Conservation (phyloP, 2,329 filamentous ascomycete species). For the Pyricularia grisea region DNA sequence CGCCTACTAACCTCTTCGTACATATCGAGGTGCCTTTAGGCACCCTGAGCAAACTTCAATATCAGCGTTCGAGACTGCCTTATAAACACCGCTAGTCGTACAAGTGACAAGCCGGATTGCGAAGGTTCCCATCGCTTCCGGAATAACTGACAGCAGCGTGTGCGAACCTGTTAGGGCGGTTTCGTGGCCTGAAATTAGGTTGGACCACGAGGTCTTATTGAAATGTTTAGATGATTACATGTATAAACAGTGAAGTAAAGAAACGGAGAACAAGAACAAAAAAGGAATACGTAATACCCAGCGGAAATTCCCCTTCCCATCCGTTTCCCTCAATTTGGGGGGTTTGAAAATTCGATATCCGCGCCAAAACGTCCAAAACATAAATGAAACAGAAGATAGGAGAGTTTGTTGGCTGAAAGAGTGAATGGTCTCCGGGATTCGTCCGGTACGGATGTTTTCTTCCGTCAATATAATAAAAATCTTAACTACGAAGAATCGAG, state of each 20-base stretch:
- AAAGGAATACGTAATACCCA: not conserved
- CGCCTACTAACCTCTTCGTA: too few relatives aligned
- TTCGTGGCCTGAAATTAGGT: not conserved
- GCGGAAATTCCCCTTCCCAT: conserved; percentile 1
- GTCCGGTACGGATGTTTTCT: not conserved
- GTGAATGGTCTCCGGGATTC: not conserved
- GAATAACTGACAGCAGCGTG: not conserved
- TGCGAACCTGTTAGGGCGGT: not conserved
- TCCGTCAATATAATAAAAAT: not conserved
- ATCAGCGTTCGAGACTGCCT: too few relatives aligned
- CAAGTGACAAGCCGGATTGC: not conserved
- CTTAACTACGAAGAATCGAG: not conserved
- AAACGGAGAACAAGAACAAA: conserved; percentile 4
- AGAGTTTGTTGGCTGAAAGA: not conserved
- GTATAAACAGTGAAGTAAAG: conserved; percentile 1
- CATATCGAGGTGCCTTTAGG: too few relatives aligned
- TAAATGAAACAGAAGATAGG: not conserved
- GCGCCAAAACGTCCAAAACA: not conserved
- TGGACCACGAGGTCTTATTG: not conserved
- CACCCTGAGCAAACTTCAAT: too few relatives aligned
- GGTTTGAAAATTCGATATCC: not conserved
- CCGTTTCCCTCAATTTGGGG: not conserved
- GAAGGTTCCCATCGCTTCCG: not conserved
- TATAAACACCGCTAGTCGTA: not conserved
- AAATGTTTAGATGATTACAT: not conserved